Conservation (phyloP, 129 eudicot genomes). For the Helianthus tuberosus region DNA sequence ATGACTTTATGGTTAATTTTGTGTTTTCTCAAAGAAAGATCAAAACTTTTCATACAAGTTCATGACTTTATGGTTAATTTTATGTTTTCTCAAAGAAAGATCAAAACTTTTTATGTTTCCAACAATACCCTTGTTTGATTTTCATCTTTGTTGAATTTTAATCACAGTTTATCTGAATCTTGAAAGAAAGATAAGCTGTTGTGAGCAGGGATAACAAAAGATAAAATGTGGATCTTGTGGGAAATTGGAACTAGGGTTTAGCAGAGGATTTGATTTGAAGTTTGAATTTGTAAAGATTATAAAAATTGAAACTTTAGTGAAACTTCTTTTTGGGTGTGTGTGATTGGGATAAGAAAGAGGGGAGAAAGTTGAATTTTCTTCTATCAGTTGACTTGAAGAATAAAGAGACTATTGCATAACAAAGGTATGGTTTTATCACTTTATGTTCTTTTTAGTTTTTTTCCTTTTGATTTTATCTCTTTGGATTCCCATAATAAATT, state of each 20-base stretch:
- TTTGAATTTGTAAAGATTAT: no score
- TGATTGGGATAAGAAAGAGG: slow-evolving; percentile 26
- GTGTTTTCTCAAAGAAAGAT: slow-evolving; percentile 14
- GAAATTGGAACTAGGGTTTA: neutral
- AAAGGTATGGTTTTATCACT: slow-evolving; percentile 31
- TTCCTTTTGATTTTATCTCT: slow-evolving; percentile 18
- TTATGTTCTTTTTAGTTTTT: slow-evolving; percentile 3
- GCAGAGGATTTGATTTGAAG: slow-evolving; percentile 1
- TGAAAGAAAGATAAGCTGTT: neutral
- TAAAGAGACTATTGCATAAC: slow-evolving; percentile 16
- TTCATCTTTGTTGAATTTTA: slow-evolving; percentile 12
- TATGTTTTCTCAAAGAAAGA: slow-evolving; percentile 12
- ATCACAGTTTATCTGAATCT: slow-evolving; percentile 27
- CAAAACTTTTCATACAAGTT: slow-evolving; percentile 1
- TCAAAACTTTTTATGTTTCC: slow-evolving; percentile 17
- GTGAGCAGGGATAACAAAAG: neutral
- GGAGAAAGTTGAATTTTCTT: slow-evolving; percentile 30
- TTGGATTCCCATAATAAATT: slow-evolving; percentile 9
- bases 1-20: slow-evolving; percentile 15
- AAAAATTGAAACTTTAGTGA: neutral
- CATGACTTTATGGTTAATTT: slow-evolving; percentile 15
- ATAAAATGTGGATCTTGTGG: slow-evolving; percentile 32
- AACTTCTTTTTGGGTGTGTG: slow-evolving; percentile 28
- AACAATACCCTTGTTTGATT: slow-evolving; percentile 14
- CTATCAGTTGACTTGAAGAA: slow-evolving; percentile 22